Percentiles rank a stretch among this genome's conserved stretches.
Conservation (phyloP, 208 protist genomes). For the Wallacemonas sp. region DNA sequence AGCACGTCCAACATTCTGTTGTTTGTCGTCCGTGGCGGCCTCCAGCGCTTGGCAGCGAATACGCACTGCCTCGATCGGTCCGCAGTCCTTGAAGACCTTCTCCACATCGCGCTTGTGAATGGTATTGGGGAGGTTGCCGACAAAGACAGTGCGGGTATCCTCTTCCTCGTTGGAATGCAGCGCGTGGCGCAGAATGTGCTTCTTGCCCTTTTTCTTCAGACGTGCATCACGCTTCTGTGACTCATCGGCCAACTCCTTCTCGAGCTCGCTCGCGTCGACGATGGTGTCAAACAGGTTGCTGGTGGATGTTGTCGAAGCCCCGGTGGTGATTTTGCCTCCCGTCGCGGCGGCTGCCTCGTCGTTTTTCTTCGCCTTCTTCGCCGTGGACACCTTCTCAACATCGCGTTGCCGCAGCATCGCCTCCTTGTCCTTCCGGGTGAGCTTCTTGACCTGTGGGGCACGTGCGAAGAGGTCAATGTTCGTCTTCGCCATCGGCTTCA, state of each 20-base stretch:
- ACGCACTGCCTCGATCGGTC: conserved; percentile 72
- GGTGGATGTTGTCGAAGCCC: not conserved
- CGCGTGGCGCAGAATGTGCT: conserved; percentile 69
- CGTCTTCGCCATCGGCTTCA: conserved; percentile 68
- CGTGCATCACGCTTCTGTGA: conserved; percentile 26
- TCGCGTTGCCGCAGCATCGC: conserved; percentile 39
- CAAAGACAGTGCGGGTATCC: conserved; percentile 86
- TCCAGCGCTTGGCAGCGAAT: conserved; percentile 80
- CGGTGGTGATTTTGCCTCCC: too few relatives aligned
- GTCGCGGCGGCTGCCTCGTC: conserved; percentile 14
- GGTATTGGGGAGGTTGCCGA: conserved; percentile 90
- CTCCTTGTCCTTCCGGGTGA: conserved; percentile 75
- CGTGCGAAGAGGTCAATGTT: conserved; percentile 77
- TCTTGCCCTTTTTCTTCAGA: conserved; percentile 50
- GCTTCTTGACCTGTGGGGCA: conserved; percentile 85
- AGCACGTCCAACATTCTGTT: conserved; percentile 61
- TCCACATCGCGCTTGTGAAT: conserved; percentile 62
- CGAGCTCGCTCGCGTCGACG: conserved; percentile 39
- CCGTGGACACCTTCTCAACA: conserved; percentile 21
- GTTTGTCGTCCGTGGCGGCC: conserved; percentile 18
- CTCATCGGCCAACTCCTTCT: conserved; percentile 24
- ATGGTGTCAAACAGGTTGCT: conserved; percentile 47
- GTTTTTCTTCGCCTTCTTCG: conserved; percentile 11
- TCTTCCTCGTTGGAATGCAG: conserved; percentile 85
- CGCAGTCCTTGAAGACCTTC: conserved; percentile 82